Conservation (phyloP, 169 alveolate genomes). For the Neospora caninum region DNA sequence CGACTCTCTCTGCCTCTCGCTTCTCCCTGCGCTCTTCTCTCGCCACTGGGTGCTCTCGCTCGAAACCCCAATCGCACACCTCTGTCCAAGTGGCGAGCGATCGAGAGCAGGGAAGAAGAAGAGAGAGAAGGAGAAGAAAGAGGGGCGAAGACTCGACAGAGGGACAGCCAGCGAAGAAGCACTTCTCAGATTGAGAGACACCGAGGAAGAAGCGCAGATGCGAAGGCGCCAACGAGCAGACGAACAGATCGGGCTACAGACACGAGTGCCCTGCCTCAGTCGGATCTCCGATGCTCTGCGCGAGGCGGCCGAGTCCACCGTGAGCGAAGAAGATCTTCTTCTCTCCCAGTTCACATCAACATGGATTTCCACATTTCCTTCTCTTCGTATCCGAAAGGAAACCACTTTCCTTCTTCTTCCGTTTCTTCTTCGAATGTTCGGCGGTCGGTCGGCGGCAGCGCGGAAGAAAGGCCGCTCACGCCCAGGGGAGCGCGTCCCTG, state of each 20-base stretch:
- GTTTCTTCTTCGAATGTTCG: neutral
- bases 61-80: no score
- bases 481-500: neutral
- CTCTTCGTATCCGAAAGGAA: neutral
- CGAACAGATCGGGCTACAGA: no score
- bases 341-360: neutral
- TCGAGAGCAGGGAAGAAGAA: no score
- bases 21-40: neutral
- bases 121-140: no score
- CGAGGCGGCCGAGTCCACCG: neutral
- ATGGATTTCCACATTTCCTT: neutral
- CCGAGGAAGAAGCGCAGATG: no score
- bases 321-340: neutral
- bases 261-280: no score
- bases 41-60: no score
- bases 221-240: no score
- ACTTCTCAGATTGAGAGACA: no score
- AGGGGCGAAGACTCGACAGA: no score
- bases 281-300: neutral
- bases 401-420: neutral
- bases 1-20: neutral
- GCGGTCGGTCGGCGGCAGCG: neutral
- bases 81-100: neutral
- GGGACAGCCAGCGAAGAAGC: no score
- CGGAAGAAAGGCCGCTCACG: no score